A percentile compares a stretch with the other conserved stretches of the same genome.
phyloP scores from a whole-genome alignment of 345 rosid genomes.

The Corymbia maculata region DNA sequence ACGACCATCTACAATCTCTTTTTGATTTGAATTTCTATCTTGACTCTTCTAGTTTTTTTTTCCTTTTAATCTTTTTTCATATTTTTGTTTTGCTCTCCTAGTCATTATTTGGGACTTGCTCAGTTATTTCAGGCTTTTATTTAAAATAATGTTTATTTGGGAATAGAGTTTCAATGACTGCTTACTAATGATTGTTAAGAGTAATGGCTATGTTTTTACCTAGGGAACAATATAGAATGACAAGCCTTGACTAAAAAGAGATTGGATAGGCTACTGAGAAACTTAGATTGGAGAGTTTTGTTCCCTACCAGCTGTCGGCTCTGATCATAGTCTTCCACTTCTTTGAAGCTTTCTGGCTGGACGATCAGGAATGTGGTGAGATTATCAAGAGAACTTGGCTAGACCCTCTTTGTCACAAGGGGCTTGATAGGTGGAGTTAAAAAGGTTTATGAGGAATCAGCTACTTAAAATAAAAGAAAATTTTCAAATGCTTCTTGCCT shows the following conservation, averaged over 20 bases:
- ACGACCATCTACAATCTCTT: not conserved
- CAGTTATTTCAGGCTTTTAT: no score
- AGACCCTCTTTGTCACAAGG: not conserved
- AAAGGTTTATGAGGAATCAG: not conserved
- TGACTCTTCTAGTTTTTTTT: no score
- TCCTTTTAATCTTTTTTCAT: no score
- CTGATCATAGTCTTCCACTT: not conserved
- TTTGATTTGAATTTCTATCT: no score
- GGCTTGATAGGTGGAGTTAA: not conserved
- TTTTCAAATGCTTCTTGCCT: not conserved
- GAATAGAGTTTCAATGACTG: not conserved
- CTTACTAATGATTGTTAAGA: not conserved
- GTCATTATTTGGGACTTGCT: accelerated
- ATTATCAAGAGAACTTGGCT: not conserved
- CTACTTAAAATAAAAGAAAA: not conserved
- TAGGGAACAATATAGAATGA: not conserved
- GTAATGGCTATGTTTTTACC: not conserved
- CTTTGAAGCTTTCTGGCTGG: not conserved
- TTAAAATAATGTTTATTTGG: not conserved
- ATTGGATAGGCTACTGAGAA: not conserved
- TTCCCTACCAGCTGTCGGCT: not conserved
- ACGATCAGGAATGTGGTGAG: not conserved
- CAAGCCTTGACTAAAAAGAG: not conserved
- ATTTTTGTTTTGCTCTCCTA: not conserved
- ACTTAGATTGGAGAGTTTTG: not conserved